A percentile compares a stretch with the other conserved stretches of the same genome.
Evolutionary conservation across 176 grass and related monocot species (phyloP).

Genomic region (Aegilops umbellulata): DNA sequence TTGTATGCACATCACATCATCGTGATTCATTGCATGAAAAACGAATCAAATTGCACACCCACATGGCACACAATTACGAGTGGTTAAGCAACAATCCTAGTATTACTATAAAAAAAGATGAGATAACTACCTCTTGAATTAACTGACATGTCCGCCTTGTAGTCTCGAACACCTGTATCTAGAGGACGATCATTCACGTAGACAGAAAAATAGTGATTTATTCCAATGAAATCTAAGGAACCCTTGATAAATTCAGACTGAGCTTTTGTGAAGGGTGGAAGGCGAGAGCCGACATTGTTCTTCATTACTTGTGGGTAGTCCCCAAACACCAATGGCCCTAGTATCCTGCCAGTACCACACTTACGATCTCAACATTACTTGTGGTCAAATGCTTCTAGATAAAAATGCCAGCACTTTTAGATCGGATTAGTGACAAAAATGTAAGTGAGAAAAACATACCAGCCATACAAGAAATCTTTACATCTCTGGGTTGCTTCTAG

Average conservation of each 20-base stretch:
- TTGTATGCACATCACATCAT: neutral
- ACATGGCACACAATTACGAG: no score
- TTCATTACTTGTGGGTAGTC: constrained; percentile 54
- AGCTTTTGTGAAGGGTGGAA: constrained; percentile 35
- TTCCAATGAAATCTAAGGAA: constrained; percentile 48
- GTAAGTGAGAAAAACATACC: constrained; percentile 35
- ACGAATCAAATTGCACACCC: neutral
- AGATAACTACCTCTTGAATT: neutral
- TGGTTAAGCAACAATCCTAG: neutral
- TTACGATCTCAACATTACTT: neutral
- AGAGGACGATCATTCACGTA: neutral
- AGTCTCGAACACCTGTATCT: neutral
- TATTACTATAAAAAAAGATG: neutral
- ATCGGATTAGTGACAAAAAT: no score
- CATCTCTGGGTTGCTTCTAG: constrained; percentile 45
- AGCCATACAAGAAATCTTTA: constrained; percentile 31
- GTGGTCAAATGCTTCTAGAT: neutral
- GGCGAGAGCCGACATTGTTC: constrained; percentile 26
- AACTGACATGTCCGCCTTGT: neutral
- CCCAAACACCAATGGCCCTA: constrained; percentile 43
- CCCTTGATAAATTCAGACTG: constrained; percentile 42
- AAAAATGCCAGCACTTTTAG: no score
- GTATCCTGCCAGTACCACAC: constrained; percentile 24
- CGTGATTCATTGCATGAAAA: neutral
- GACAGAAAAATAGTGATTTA: neutral